Evolutionary conservation across 2,329 filamentous ascomycete genomes (phyloP).

Genomic region (Sporothrix dimorphospora): DNA sequence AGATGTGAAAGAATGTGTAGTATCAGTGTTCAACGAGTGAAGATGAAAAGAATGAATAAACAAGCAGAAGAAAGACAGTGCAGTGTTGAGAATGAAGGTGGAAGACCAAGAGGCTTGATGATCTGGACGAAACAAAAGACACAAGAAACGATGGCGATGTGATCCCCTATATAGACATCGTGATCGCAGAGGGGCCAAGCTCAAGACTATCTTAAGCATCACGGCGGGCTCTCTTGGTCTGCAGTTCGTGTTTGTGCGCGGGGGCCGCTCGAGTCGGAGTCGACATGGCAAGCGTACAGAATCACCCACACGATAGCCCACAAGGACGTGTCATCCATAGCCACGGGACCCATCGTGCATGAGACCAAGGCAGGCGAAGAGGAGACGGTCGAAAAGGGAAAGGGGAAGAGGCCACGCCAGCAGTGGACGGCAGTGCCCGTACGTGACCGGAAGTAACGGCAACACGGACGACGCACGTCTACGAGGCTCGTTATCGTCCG

Average conservation of each 20-base stretch:
- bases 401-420: neutral
- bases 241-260: neutral
- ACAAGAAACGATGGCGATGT: neutral
- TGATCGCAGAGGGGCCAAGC: neutral
- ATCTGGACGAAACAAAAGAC: neutral
- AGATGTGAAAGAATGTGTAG: neutral
- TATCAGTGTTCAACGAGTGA: neutral
- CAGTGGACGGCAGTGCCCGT: neutral
- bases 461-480: neutral
- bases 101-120: conserved; percentile 22
- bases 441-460: neutral
- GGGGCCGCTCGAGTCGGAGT: neutral
- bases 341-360: neutral
- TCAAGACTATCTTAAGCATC: conserved; percentile 1
- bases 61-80: neutral
- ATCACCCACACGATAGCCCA: neutral
- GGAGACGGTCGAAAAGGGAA: neutral
- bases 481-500: neutral
- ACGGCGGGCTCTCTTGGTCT: conserved; percentile 1
- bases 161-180: neutral
- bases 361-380: neutral
- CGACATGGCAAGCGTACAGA: neutral
- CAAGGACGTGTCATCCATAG: neutral
- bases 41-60: conserved; percentile 3
- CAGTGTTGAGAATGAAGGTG: conserved; percentile 7